Percentiles rank a stretch among this genome's conserved stretches.
Conservation (phyloP, 225 moss, liverwort and hornwort species). For the Straminergon stramineum region DNA sequence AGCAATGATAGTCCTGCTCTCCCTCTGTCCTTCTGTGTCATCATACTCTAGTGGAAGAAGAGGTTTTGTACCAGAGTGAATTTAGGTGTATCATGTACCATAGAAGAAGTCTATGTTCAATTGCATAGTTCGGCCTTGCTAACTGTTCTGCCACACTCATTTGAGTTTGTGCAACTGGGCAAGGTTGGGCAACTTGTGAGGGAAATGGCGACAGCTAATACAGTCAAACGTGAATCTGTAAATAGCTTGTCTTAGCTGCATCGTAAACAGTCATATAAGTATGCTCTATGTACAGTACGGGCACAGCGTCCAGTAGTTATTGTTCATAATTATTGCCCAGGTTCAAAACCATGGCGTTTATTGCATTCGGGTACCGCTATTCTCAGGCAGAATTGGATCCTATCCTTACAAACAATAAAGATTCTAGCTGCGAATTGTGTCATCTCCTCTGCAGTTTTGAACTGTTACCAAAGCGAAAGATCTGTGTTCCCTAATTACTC, state of each 20-base stretch:
- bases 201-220: not conserved
- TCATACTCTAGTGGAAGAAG: not conserved
- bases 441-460: not conserved
- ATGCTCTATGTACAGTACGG: constrained; percentile 7
- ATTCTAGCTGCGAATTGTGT: not conserved
- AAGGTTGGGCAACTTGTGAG: not conserved
- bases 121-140: not conserved
- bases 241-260: not conserved
- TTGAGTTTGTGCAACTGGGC: not conserved
- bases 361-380: constrained; percentile 1
- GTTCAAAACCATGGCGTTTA: not conserved
- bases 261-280: not conserved
- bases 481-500: not conserved
- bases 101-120: not conserved
- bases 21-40: not conserved
- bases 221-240: constrained; percentile 1
- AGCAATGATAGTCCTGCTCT: not conserved
- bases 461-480: not conserved
- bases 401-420: constrained; percentile 16
- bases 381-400: not conserved
- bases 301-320: not conserved
- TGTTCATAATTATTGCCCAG: constrained; percentile 28
- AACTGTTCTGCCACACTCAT: constrained; percentile 1
- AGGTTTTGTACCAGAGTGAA: not conserved
- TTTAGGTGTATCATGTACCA: not conserved